Base-by-base conservation (phyloP, 2,329 filamentous ascomycete genomes). In the Immersiporthe knoxdaviesiana region DNA sequence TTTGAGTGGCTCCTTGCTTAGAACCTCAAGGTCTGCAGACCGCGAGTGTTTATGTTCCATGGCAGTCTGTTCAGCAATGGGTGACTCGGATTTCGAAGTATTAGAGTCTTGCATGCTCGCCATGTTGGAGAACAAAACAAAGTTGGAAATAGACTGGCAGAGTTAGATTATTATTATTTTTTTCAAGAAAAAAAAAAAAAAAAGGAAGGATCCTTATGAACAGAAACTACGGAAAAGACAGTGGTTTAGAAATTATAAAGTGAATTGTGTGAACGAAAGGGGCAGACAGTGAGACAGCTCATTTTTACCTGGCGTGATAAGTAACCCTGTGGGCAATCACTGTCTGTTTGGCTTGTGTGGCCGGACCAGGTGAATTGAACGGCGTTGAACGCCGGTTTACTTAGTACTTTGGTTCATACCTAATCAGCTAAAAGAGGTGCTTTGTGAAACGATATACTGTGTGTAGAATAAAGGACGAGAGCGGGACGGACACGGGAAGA, bases 401-500 rank as follows among this genome's bases (percentile, higher is more conserved):
- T n/a, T n/a, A n/a, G n/a, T n/a, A n/a, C 35, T 21, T 7, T 21
- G 41, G n/a, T 6, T 8, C 41, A 47, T 47, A 7, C 6, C 44
- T 21, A 11, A 21, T 47, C 44, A 47, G 21, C 21, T n/a, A 11
- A 21, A 47, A 16, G 18, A 47, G 44, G 52, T 8, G 27, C 52
- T 56, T 56, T 27, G 50, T 24, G 50, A 14, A 27, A 30, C 21
- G 10, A 47, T 24, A 8, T 30, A 6, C 50, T 54, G 14, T n/a
- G 21, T 61, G 12, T n/a, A 24, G 59, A 6, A 62, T 16, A 18
- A 21, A n/a, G 59, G 35, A 10, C 24, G 59, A 18, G 59, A 62
- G n/a, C 59, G 59, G 30, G 39, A 61, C 59, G 32, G 59, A 41
- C 21, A 32, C 41, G 35, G 62, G 37, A 41, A 52, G 44, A 32